Conservation (phyloP, 768 basidiomycete species). For the Clitopilus passeckerianus region DNA sequence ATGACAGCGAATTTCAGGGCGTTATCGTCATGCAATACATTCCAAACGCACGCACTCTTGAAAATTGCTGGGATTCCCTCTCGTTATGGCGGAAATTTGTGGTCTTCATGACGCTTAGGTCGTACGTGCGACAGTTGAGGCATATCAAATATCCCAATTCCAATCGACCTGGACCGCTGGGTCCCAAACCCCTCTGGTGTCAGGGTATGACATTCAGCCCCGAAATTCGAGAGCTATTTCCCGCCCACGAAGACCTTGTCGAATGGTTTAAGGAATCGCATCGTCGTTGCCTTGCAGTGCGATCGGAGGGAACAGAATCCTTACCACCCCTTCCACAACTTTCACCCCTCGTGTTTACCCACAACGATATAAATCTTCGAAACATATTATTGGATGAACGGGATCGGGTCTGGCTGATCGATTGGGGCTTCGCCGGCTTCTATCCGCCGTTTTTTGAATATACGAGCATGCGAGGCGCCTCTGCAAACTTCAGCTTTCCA, state of each 20-base stretch:
- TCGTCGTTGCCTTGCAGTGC: background rate
- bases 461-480: background rate
- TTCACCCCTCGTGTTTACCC: background rate
- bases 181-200: background rate
- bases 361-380: background rate
- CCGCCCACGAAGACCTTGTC: background rate
- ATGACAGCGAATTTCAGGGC: background rate
- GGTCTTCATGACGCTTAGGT: background rate
- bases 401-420: background rate
- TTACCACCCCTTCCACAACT: background rate
- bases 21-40: background rate
- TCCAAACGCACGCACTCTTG: background rate
- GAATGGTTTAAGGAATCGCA: background rate
- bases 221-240: background rate
- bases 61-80: background rate
- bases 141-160: background rate
- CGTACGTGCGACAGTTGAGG: background rate
- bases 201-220: background rate
- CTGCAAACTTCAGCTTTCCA: background rate
- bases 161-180: background rate
- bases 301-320: background rate
- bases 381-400: background rate
- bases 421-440: background rate
- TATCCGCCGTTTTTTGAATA: background rate
- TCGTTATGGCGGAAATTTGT: background rate